Evolutionary conservation across 208 protist species (phyloP).

Genomic region (Leishmania guyanensis): DNA sequence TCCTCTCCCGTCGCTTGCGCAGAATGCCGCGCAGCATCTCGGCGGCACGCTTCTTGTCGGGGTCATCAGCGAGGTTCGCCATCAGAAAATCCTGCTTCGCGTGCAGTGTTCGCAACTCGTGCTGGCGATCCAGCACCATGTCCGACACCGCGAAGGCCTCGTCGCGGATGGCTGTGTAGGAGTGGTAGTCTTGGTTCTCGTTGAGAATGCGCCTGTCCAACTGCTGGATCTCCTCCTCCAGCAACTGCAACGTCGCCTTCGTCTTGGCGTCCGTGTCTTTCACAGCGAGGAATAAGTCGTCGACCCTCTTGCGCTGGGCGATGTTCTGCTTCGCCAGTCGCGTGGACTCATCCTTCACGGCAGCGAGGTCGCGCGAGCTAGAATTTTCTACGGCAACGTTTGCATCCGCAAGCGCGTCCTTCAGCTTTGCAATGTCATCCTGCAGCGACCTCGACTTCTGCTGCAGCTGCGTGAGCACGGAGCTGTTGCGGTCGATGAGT

Average conservation of each 20-base stretch:
- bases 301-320: slow-evolving; percentile 68
- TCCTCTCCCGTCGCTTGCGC: slow-evolving; percentile 66
- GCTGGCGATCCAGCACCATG: slow-evolving; percentile 76
- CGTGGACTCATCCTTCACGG: slow-evolving; percentile 69
- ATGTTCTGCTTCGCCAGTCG: slow-evolving; percentile 75
- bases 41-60: slow-evolving; percentile 76
- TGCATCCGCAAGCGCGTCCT: slow-evolving; percentile 78
- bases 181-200: slow-evolving; percentile 76
- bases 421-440: slow-evolving; percentile 80
- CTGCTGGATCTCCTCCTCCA: slow-evolving; percentile 83
- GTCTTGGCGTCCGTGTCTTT: slow-evolving; percentile 81
- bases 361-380: slow-evolving; percentile 59
- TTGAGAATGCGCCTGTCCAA: slow-evolving; percentile 74
- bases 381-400: slow-evolving; percentile 54
- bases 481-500: slow-evolving; percentile 79
- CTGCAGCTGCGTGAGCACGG: slow-evolving; percentile 74
- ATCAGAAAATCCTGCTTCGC: slow-evolving; percentile 88
- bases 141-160: slow-evolving; percentile 79
- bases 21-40: slow-evolving; percentile 76
- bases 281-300: slow-evolving; percentile 81
- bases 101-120: slow-evolving; percentile 77
- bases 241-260: slow-evolving; percentile 48
- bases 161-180: slow-evolving; percentile 75
- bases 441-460: slow-evolving; percentile 70
- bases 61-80: slow-evolving; percentile 69